Evolutionary conservation across 2,329 filamentous ascomycete species (phyloP).

Genomic region (Aspergillus neotritici): DNA sequence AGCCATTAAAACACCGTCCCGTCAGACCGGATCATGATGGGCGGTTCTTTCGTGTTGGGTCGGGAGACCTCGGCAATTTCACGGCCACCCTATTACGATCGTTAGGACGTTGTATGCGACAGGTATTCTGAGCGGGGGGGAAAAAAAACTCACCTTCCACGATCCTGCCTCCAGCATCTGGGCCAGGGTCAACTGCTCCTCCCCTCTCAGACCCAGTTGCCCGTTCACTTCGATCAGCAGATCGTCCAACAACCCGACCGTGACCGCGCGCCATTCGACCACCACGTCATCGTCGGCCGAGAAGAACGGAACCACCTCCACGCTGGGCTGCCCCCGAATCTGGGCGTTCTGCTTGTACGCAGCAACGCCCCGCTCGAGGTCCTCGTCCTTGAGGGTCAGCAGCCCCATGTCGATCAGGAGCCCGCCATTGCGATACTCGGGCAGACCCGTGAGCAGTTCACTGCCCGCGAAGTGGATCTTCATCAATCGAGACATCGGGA

Average conservation of each 20-base stretch:
- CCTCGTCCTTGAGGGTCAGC: constrained; percentile 65
- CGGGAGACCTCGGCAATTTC: constrained; percentile 93
- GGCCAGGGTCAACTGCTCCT: constrained; percentile 67
- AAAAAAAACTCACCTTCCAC: constrained; percentile 75
- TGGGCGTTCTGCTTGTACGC: constrained; percentile 66
- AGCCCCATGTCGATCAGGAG: constrained; percentile 81
- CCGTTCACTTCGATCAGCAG: constrained; percentile 64
- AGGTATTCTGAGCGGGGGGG: background rate
- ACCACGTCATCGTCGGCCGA: constrained; percentile 69
- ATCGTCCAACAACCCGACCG: constrained; percentile 68
- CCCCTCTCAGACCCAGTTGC: constrained; percentile 61
- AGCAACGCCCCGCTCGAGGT: constrained; percentile 64
- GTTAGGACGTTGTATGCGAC: constrained; percentile 17
- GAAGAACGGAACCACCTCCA: constrained; percentile 70
- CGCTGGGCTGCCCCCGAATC: constrained; percentile 63
- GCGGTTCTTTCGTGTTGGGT: constrained; percentile 92
- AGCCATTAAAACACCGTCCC: constrained; percentile 79
- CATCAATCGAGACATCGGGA: constrained; percentile 77
- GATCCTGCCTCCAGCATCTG: constrained; percentile 94
- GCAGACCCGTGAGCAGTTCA: constrained; percentile 77
- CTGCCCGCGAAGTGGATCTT: constrained; percentile 74
- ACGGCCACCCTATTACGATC: constrained; percentile 63
- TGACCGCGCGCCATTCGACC: constrained; percentile 72
- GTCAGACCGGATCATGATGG: constrained; percentile 93
- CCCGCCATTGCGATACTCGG: constrained; percentile 89